Base-by-base conservation (phyloP, 371 early-diverging fungal genomes). In the Dichotomocladium elegans region DNA sequence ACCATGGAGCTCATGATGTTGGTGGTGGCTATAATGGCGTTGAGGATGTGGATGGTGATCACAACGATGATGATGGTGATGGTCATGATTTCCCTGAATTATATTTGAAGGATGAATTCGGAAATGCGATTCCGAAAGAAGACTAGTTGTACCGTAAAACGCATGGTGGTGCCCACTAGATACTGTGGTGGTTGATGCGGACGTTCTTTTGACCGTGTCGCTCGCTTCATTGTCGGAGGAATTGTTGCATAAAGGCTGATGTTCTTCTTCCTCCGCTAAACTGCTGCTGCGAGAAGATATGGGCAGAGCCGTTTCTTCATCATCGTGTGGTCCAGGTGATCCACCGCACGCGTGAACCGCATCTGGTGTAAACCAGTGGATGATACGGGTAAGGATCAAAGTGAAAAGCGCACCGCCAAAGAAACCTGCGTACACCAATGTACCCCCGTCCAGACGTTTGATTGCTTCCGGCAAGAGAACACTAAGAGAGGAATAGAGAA, bases 271-370 rank as follows among this genome's bases (percentile, higher is more conserved):
- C 11, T 29, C 21, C 17, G 11, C 46, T 22, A 34, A 24, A 19
- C 31, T 22, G 15, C 10, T 22, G 10, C 24, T 11, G 19, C 30
- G 48, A 37, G 33, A 33, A n/a, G 26, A 30, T 5, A n/a, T 37
- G 21, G 17, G 11, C 17, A 19, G 19, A 28, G n/a, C 12, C n/a
- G 43, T 5, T 26, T 37, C 51, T 27, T 57, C 57, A 17, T 57
- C 57, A 9, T 35, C 44, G 3, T 17, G 25, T 9, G 17, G 12
- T 19, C 31, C 19, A 8, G 57, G 35, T 28, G 60, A 57, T 4
- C 67, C 65, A 11, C 64, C 68, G 27, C 74, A 73, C 24, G 68
- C 63, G 51, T 73, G 70, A 17, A 70, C 66, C 0, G 74, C 74
- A 45, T 59, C 60, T 4, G 70, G 74, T 53, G 67, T 70, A 12